Evolutionary conservation across 2,329 filamentous ascomycete species (phyloP).

Genomic region (Eurotiales sp.): DNA sequence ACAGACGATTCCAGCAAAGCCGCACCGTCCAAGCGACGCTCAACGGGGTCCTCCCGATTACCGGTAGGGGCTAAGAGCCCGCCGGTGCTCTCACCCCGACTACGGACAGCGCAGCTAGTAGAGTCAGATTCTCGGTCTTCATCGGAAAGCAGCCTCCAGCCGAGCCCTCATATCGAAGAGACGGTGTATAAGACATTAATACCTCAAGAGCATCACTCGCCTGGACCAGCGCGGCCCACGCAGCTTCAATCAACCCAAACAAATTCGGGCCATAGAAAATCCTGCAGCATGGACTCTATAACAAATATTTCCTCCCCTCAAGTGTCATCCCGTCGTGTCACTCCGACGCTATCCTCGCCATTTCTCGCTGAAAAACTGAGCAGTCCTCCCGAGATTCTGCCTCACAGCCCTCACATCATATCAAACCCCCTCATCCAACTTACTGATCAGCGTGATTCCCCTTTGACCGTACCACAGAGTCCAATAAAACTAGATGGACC

Average conservation of each 20-base stretch:
- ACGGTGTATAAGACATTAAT: slow-evolving; percentile 15
- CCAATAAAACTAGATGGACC: slow-evolving; percentile 40
- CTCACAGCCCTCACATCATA: slow-evolving; percentile 28
- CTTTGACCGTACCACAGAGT: slow-evolving; percentile 58
- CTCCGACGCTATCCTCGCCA: slow-evolving; percentile 28
- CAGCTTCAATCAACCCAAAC: slow-evolving; percentile 9
- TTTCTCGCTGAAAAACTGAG: slow-evolving; percentile 18
- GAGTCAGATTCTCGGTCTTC: slow-evolving; percentile 24
- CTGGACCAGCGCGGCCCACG: slow-evolving; percentile 2
- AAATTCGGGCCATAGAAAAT: slow-evolving; percentile 29
- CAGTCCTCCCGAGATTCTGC: slow-evolving; percentile 25
- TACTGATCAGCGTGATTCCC: slow-evolving; percentile 34
- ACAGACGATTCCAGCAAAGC: slow-evolving; percentile 20
- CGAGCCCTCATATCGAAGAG: slow-evolving; percentile 23
- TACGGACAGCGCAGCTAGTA: slow-evolving; percentile 28
- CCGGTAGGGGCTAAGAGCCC: slow-evolving; percentile 20
- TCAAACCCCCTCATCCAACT: slow-evolving; percentile 32
- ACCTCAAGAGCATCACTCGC: slow-evolving; percentile 13
- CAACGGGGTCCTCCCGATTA: slow-evolving; percentile 28
- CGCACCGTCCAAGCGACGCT: slow-evolving; percentile 24
- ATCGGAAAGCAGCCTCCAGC: slow-evolving; percentile 20
- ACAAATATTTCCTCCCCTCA: slow-evolving; percentile 16
- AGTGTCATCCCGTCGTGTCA: slow-evolving; percentile 26
- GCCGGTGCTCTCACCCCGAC: slow-evolving; percentile 26
- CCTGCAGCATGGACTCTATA: slow-evolving; percentile 31